These are phyloP conservation scores for Jatropha curcas DNA, from an alignment of 345 rosid genomes.

Conservation along the genomic window DNA sequence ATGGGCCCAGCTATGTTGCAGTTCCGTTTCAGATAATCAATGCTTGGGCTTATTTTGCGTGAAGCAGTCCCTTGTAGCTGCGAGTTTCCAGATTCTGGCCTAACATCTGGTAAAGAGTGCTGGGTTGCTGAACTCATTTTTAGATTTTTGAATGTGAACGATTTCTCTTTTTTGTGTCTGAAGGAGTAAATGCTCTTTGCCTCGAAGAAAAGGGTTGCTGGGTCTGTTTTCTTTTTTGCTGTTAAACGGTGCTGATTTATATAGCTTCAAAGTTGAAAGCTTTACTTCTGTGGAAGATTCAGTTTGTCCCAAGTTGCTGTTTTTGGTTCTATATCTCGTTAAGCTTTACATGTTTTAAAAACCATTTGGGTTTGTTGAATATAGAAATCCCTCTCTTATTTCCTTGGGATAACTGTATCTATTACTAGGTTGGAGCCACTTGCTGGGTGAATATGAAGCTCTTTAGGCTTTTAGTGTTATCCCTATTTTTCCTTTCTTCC, in stretches of 20 bases:
- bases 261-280: background rate
- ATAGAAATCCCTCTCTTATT: constrained; percentile 12
- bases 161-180: background rate
- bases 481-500: constrained; percentile 45
- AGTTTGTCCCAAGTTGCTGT: constrained; percentile 13
- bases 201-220: constrained; percentile 12
- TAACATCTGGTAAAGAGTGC: constrained; percentile 27
- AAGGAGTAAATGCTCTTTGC: background rate
- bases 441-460: constrained; percentile 49
- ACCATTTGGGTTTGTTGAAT: constrained; percentile 24
- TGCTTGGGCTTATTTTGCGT: constrained; percentile 36
- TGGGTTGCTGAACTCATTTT: constrained; percentile 15
- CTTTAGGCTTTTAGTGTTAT: constrained; percentile 45
- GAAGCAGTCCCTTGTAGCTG: constrained; percentile 19
- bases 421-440: constrained; percentile 15
- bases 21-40: constrained; percentile 39
- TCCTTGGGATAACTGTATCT: constrained; percentile 14
- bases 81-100: constrained; percentile 14
- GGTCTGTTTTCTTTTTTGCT: background rate
- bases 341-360: constrained; percentile 19
- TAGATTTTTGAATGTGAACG: constrained; percentile 7
- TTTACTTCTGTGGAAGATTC: constrained; percentile 4
- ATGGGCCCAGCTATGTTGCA: constrained; percentile 32
- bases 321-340: constrained; percentile 12
- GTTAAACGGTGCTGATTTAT: constrained; percentile 10